These are phyloP conservation scores for Arabis alpina DNA, from an alignment of 345 rosid species.

Conservation along the genomic window DNA sequence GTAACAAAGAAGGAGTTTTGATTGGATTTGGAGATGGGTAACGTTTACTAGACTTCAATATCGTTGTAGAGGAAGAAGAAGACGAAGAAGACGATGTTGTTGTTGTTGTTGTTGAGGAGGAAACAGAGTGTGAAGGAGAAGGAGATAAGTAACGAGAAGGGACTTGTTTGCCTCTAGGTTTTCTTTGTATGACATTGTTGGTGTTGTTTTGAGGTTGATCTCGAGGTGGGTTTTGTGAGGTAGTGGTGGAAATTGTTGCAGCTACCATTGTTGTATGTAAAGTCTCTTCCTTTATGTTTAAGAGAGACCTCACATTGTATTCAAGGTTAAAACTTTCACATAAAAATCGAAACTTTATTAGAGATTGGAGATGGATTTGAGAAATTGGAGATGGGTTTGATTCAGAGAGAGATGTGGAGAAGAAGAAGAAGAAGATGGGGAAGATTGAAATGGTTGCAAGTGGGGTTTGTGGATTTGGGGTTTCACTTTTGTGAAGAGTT, in stretches of 20 bases:
- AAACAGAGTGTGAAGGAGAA: slow-evolving; percentile 69
- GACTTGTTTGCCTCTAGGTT: slow-evolving; percentile 78
- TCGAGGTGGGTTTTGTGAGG: slow-evolving; percentile 45
- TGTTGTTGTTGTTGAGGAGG: slow-evolving; percentile 44
- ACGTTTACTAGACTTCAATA: slow-evolving; percentile 49
- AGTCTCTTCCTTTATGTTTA: slow-evolving; percentile 27
- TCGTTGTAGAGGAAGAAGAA: slow-evolving; percentile 49
- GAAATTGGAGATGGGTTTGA: slow-evolving; percentile 16
- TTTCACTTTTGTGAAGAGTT: slow-evolving; percentile 19
- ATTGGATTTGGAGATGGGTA: slow-evolving; percentile 67
- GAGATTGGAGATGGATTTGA: slow-evolving; percentile 17
- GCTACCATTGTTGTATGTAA: slow-evolving; percentile 63
- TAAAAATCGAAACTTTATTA: slow-evolving; percentile 14
- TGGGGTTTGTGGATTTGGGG: slow-evolving; percentile 52
- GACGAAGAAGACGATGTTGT: slow-evolving; percentile 52
- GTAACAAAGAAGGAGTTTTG: slow-evolving; percentile 48
- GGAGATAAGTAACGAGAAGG: slow-evolving; percentile 90
- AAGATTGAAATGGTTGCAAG: slow-evolving; percentile 31
- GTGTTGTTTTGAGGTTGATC: slow-evolving; percentile 39
- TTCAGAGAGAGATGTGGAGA: slow-evolving; percentile 31
- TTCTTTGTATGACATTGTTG: slow-evolving; percentile 53
- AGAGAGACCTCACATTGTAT: slow-evolving; percentile 57
- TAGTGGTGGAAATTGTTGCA: slow-evolving; percentile 51
- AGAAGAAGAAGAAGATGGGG: slow-evolving; percentile 31
- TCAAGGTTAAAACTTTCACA: slow-evolving; percentile 17